These are phyloP conservation scores for Ceratocystis albifundus DNA, from an alignment of 2,329 filamentous ascomycete species.

Conservation along the genomic window DNA sequence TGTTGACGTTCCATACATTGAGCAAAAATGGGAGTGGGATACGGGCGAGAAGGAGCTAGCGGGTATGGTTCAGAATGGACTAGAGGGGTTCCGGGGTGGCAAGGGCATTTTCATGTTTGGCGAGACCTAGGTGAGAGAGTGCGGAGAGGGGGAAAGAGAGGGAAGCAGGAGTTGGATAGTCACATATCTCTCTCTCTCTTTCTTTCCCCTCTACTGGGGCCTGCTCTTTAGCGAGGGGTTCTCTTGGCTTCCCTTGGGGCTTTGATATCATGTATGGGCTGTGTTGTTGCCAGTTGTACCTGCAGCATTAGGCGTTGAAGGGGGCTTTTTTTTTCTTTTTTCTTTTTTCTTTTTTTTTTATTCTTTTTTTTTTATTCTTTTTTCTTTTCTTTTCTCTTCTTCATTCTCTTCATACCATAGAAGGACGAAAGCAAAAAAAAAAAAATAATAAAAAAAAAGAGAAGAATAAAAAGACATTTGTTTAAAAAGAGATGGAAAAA, in stretches of 20 bases:
- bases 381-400: not conserved
- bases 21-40: conserved; percentile 72
- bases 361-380: not conserved
- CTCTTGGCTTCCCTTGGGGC: conserved; percentile 1
- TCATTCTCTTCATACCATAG: not conserved
- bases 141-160: no score
- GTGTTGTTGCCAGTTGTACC: conserved; percentile 17
- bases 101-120: conserved; percentile 84
- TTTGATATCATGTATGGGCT: not conserved
- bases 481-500: not conserved
- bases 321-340: not conserved
- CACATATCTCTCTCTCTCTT: no score
- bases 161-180: no score
- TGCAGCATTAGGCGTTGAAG: conserved; percentile 7
- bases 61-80: conserved; percentile 66
- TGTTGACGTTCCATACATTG: conserved; percentile 68
- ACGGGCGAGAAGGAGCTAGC: conserved; percentile 59
- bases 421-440: no score
- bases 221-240: not conserved
- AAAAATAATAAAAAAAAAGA: not conserved
- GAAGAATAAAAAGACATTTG: not conserved
- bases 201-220: not conserved
- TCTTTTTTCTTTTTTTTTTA: not conserved
- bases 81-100: conserved; percentile 72
- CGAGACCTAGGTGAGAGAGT: conserved; percentile 36